A percentile compares a stretch with the other conserved stretches of the same genome.
These are phyloP conservation scores for Komagataella populi DNA, from an alignment of 805 yeast genomes.

Conservation along the genomic window DNA sequence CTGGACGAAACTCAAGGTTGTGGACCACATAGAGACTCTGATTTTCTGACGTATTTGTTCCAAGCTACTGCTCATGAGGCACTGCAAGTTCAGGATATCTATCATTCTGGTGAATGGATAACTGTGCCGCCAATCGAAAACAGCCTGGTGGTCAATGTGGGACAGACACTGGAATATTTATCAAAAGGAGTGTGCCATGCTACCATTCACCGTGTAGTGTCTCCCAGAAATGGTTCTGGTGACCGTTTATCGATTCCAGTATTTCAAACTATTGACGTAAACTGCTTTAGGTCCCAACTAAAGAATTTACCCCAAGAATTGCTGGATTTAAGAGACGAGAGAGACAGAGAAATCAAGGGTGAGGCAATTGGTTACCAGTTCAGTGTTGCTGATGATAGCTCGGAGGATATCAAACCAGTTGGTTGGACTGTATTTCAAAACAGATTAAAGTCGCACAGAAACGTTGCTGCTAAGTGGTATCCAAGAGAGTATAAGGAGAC, in stretches of 20 bases:
- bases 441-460: constrained; percentile 28
- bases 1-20: constrained; percentile 31
- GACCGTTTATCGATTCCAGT: constrained; percentile 33
- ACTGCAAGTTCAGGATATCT: constrained; percentile 30
- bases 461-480: constrained; percentile 27
- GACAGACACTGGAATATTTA: constrained; percentile 33
- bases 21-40: constrained; percentile 60
- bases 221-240: constrained; percentile 15
- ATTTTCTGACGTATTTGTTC: constrained; percentile 42
- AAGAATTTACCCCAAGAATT: constrained; percentile 16
- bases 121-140: constrained; percentile 26
- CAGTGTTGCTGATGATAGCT: constrained; percentile 16
- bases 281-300: constrained; percentile 17
- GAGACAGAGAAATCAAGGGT: constrained; percentile 24
- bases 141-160: constrained; percentile 25
- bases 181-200: constrained; percentile 35
- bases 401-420: constrained; percentile 20
- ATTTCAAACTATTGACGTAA: constrained; percentile 31
- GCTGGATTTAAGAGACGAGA: constrained; percentile 15
- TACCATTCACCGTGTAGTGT: constrained; percentile 31
- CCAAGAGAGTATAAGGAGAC: constrained; percentile 24
- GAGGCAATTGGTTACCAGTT: constrained; percentile 26
- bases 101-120: constrained; percentile 27
- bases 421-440: constrained; percentile 32
- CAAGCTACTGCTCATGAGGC: constrained; percentile 34